Base-by-base conservation (phyloP, 192 early-diverging fungal species). In the Podochytrium sp. region DNA sequence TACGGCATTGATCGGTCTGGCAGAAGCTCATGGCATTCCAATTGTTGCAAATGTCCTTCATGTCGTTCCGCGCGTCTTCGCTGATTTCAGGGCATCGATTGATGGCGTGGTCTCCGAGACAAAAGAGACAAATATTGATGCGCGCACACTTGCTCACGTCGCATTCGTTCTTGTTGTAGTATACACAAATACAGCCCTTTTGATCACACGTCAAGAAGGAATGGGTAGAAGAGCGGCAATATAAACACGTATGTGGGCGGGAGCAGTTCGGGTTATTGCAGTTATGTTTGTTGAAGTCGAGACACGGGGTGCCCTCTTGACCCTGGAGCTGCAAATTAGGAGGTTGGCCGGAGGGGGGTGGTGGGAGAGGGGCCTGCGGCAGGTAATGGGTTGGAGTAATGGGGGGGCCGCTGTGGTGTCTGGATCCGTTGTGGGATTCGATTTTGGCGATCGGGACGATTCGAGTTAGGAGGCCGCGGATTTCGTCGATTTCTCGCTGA, bases 81-180 rank as follows among this genome's bases (percentile, higher is more conserved):
- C 69, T 71, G 3, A 71, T 60, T 43, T 71, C 69, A 32, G 69
- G 55, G 53, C 69, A 71, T 27, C 56, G 27, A 40, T 12, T 71
- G 12, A 71, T 60, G 5, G 69, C 37, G 60, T 71, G 69, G 37
- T 71, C 69, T 1, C 57, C 57, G 37, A 71, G 32, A 60, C 69
- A 71, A 43, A 60, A 71, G 12, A 71, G 38, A 41, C 69, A 71
- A 59, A 71, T 71, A 34, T 71, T 71, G 52, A 71, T 71, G 20
- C 69, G 25, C 14, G 56, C 23, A 39, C 69, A 71, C 38, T 71
- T 71, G 12, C 32, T 29, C n/a, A 71, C 60, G 47, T 71, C 69
- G 37, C 69, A 71, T 51, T 71, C 69, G 33, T 71, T 71, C 30
- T 71, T 71, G 57, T 71, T 71, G 56, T 71, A 71, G 29, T 71